A percentile compares a stretch with the other conserved stretches of the same genome.
These are phyloP conservation scores for Polygonum maritimum DNA, from an alignment of 148 eudicot genomes.

Conservation along the genomic window DNA sequence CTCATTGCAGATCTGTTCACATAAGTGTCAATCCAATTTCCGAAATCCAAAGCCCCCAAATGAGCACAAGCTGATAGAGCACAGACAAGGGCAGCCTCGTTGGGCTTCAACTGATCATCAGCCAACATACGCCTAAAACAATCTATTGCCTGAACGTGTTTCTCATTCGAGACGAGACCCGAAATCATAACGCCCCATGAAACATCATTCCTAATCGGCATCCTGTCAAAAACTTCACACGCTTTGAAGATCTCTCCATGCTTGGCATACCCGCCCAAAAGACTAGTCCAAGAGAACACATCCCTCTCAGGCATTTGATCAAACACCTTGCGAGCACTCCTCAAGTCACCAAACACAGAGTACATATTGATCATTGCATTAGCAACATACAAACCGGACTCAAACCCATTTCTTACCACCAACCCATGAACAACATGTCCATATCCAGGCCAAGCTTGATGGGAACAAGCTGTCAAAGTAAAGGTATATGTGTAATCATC, in stretches of 20 bases:
- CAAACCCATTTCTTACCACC: conserved; percentile 43
- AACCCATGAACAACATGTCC: conserved; percentile 53
- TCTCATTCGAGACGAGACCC: conserved; percentile 44
- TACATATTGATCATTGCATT: conserved; percentile 38
- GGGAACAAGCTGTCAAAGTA: conserved; percentile 49
- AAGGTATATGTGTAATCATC: conserved; percentile 67
- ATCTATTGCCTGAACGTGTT: conserved; percentile 44
- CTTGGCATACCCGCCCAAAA: conserved; percentile 28
- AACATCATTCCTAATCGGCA: conserved; percentile 57
- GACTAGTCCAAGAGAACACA: conserved; percentile 22
- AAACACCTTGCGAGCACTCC: conserved; percentile 24
- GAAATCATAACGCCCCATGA: conserved; percentile 73
- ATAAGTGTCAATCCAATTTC: conserved; percentile 39
- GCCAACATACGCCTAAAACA: conserved; percentile 37
- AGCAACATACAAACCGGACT: conserved; percentile 38
- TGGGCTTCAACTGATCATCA: conserved; percentile 26
- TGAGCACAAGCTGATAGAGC: conserved; percentile 66
- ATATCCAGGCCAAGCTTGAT: conserved; percentile 15
- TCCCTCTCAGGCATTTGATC: conserved; percentile 21
- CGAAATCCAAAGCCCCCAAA: conserved; percentile 57
- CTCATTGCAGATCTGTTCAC: conserved; percentile 21
- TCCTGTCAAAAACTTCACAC: conserved; percentile 31
- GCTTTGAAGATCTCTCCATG: conserved; percentile 37
- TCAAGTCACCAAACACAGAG: conserved; percentile 33
- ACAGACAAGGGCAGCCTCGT: conserved; percentile 63